Base-by-base conservation (phyloP, 2,329 filamentous ascomycete species). In the Rhexocercosporidium sp. region DNA sequence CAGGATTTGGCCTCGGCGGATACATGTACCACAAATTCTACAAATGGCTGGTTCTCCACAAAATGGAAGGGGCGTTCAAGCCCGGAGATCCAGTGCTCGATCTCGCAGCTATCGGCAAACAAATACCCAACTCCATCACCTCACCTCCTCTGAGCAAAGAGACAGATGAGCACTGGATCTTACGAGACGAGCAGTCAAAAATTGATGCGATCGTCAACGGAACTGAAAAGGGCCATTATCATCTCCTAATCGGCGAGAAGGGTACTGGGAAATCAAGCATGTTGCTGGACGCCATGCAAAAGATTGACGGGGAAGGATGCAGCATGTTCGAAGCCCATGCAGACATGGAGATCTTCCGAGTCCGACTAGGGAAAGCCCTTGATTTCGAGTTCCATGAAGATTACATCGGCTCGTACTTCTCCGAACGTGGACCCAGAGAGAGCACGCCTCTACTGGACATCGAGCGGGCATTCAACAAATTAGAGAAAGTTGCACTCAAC, bases 341-440 rank as follows among this genome's bases (percentile, higher is more conserved):
- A 5, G 94, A 99, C 78, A 86, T 94, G 1, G 96, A 99, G 76
- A 97, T 99, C 67, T 97, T 99, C 78, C 91, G 96, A 20, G 91
- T 97, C 51, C 88, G 96, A 4, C 86, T 99, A 3, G 96, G 96
- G 29, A 97, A 97, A 77, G 93, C 94, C 1, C 84, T 99, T 47
- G 94, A 99, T 78, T 99, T 94, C 78, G 96, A 99, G 77, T 99
- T 92, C 75, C 93, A 98, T 77, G 96, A 98, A 81, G 96, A 99
- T 82, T 97, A 97, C 76, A 97, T 99, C 69, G 96, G 96, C 53
- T 93, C 92, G 6, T 91, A 99, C 68, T 99, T 99, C 79, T 97
- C 92, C 67, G 97, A 99, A 75, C 89, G 92, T 34, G 96, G 96
- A 0, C 96, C 96, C 0, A 88, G 96, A 51, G 96, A 99, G 75